phyloP scores from a whole-genome alignment of 2,329 filamentous ascomycete species.

The Hirsutella rhossiliensis region DNA sequence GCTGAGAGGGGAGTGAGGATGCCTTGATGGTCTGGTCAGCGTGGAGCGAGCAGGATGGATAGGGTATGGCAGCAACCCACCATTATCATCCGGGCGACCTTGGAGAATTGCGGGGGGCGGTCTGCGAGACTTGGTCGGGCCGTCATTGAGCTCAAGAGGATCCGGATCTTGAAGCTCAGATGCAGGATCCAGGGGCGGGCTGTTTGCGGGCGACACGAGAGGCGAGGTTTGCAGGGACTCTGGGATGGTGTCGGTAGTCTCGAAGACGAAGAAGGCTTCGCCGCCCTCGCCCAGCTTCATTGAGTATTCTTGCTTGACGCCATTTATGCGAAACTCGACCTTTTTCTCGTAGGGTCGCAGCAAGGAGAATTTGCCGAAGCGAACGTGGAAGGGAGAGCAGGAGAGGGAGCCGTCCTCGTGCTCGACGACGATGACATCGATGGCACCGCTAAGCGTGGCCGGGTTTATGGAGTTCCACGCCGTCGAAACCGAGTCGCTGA shows the following conservation, averaged over 20 bases:
- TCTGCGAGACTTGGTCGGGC: conserved; percentile 21
- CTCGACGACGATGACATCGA: conserved; percentile 97
- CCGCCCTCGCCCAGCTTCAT: conserved; percentile 98
- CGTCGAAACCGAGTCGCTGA: conserved; percentile 92
- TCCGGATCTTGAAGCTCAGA: conserved; percentile 53
- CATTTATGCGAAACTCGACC: conserved; percentile 95
- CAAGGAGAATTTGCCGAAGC: conserved; percentile 96
- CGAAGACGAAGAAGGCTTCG: conserved; percentile 97
- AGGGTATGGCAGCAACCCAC: conserved; percentile 9
- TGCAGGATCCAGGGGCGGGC: conserved; percentile 49
- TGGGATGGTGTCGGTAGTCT: conserved; percentile 87
- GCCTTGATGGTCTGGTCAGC: conserved; percentile 18
- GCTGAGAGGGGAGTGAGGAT: conserved; percentile 40
- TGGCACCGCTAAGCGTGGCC: conserved; percentile 89
- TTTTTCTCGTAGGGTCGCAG: conserved; percentile 95
- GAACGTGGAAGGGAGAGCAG: conserved; percentile 96
- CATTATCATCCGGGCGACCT: conserved; percentile 14
- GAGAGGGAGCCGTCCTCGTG: conserved; percentile 81
- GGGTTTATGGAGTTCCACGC: conserved; percentile 99
- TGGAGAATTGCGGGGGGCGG: conserved; percentile 33
- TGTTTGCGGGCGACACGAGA: conserved; percentile 77
- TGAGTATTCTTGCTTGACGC: conserved; percentile 78
- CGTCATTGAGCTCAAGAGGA: conserved; percentile 51
- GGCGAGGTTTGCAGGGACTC: conserved; percentile 89
- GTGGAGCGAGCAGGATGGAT: not conserved